A percentile compares a stretch with the other conserved stretches of the same genome.
These are phyloP conservation scores for Syncephalastrum racemosum DNA, from an alignment of 371 early-diverging fungal species.

Conservation along the genomic window DNA sequence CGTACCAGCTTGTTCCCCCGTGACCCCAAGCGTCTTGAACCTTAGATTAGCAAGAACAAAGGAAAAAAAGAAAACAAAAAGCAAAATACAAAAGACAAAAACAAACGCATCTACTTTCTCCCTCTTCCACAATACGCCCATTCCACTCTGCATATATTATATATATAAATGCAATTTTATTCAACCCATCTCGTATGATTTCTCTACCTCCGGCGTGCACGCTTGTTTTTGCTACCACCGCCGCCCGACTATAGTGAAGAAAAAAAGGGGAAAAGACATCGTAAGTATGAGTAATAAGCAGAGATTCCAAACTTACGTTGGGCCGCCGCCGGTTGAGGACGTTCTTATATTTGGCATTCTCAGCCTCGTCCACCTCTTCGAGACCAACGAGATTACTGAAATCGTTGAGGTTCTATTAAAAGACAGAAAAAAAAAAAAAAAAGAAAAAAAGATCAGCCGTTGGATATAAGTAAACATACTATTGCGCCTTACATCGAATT, in stretches of 20 bases:
- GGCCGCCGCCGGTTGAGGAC: conserved; percentile 51
- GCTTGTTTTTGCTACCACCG: too few relatives aligned
- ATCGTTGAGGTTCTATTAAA: conserved; percentile 63
- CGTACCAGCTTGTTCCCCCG: conserved; percentile 98
- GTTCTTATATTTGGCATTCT: conserved; percentile 52
- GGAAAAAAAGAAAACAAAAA: not conserved
- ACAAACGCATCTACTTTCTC: not conserved
- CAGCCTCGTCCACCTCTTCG: conserved; percentile 55
- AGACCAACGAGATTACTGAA: conserved; percentile 66
- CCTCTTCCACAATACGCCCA: too few relatives aligned
- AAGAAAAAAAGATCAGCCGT: conserved; percentile 1
- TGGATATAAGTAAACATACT: not conserved
- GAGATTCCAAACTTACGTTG: too few relatives aligned
- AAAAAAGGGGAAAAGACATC: too few relatives aligned
- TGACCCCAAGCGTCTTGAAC: conserved; percentile 96
- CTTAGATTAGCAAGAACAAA: conserved; percentile 55
- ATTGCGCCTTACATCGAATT: conserved; percentile 69
- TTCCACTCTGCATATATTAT: too few relatives aligned
- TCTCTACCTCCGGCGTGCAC: too few relatives aligned
- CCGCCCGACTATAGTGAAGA: too few relatives aligned
- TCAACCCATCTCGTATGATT: too few relatives aligned
- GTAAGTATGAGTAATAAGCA: too few relatives aligned
- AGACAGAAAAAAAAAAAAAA: conserved; percentile 12
- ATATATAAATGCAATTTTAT: too few relatives aligned
- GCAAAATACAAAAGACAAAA: not conserved